A percentile compares a stretch with the other conserved stretches of the same genome.
Evolutionary conservation across 345 rosid genomes (phyloP).

Genomic region (Anastatica hierochuntica): DNA sequence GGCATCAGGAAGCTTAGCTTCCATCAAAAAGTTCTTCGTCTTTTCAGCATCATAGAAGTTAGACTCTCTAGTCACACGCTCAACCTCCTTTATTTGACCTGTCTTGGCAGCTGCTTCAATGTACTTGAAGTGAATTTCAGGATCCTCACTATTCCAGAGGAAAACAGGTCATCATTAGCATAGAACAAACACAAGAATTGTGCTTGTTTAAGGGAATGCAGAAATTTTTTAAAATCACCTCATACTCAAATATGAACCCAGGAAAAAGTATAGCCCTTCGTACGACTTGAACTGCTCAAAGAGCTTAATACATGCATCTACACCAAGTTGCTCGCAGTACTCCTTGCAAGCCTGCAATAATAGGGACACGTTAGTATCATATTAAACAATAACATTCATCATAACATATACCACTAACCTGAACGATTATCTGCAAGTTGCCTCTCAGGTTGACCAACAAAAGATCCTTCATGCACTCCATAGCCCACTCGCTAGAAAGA

Average conservation of each 20-base stretch:
- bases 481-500: too few species aligned
- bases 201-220: constrained; percentile 12
- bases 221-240: constrained; percentile 37
- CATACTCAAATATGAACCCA: constrained; percentile 95
- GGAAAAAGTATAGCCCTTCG: too few species aligned
- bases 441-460: too few species aligned
- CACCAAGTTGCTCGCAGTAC: too few species aligned
- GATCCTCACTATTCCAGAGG: constrained; percentile 72
- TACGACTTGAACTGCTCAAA: too few species aligned
- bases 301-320: too few species aligned
- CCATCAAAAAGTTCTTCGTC: constrained; percentile 96
- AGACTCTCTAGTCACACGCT: constrained; percentile 97
- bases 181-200: neutral
- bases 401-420: too few species aligned
- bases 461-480: too few species aligned
- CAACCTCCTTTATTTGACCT: constrained; percentile 95
- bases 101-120: constrained; percentile 99
- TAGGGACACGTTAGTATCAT: too few species aligned
- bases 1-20: constrained; percentile 99
- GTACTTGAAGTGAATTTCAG: constrained; percentile 96
- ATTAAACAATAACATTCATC: too few species aligned
- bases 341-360: too few species aligned
- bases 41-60: constrained; percentile 93
- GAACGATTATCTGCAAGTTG: too few species aligned
- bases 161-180: constrained; percentile 8